A percentile compares a stretch with the other conserved stretches of the same genome.
phyloP scores from a whole-genome alignment of 2,329 filamentous ascomycete species.

The Colletotrichum scovillei region DNA sequence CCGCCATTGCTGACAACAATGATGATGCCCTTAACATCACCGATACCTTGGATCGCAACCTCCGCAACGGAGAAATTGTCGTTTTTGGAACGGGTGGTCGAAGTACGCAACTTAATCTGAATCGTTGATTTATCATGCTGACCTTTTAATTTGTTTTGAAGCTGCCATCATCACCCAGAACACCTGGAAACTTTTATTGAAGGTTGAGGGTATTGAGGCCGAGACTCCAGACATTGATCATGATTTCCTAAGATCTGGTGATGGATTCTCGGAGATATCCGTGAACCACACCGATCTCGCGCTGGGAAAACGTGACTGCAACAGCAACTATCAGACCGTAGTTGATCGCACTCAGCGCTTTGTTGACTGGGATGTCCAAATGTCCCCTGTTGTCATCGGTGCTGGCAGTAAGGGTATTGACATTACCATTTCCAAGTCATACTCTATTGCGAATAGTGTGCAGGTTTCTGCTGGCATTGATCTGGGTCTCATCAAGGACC shows the following conservation, averaged over 20 bases:
- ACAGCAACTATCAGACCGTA: slow-evolving; percentile 19
- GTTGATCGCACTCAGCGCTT: slow-evolving; percentile 25
- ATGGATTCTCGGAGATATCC: background rate
- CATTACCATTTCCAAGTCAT: slow-evolving; percentile 30
- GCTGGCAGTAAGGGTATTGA: slow-evolving; percentile 26
- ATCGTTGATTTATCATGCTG: background rate
- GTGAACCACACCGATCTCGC: background rate
- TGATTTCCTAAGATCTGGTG: slow-evolving; percentile 15
- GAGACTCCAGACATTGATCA: slow-evolving; percentile 15
- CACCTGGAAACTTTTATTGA: slow-evolving; percentile 20
- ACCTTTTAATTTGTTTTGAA: background rate
- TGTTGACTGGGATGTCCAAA: slow-evolving; percentile 37
- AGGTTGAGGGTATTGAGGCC: background rate
- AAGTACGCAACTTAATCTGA: background rate
- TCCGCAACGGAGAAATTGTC: slow-evolving; percentile 17
- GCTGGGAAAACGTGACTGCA: slow-evolving; percentile 27
- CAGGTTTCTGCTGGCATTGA: slow-evolving; percentile 14
- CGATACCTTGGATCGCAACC: background rate
- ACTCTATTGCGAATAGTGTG: slow-evolving; percentile 19
- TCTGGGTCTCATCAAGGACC: slow-evolving; percentile 17
- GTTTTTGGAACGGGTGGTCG: slow-evolving; percentile 1
- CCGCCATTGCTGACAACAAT: background rate
- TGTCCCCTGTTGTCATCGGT: slow-evolving; percentile 35
- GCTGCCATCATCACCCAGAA: slow-evolving; percentile 23
- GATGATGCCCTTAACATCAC: slow-evolving; percentile 6